Evolutionary conservation across 2,329 filamentous ascomycete species (phyloP).

Genomic region (Fusarium guadeloupense): DNA sequence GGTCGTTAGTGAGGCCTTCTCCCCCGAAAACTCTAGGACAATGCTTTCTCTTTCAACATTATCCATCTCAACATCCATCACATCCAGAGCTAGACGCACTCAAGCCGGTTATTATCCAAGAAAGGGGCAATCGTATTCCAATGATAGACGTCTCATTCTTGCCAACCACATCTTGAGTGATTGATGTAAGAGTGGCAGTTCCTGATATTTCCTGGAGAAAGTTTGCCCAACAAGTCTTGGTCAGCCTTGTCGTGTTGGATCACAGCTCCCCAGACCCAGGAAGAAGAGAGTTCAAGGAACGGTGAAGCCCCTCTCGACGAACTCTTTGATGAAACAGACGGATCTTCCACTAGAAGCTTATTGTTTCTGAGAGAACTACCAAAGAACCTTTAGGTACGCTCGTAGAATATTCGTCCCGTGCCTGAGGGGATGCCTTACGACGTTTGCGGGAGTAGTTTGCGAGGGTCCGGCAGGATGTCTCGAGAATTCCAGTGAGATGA

Average conservation of each 20-base stretch:
- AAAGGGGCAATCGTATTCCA: neutral
- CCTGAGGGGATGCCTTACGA: slow-evolving; percentile 1
- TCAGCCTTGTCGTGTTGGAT: neutral
- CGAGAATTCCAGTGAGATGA: slow-evolving; percentile 14
- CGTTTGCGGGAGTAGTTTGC: neutral
- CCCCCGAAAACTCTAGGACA: too few species aligned
- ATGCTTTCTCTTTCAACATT: too few species aligned
- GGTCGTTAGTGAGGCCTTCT: too few species aligned
- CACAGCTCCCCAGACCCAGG: neutral
- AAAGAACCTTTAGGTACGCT: neutral
- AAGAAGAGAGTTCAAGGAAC: neutral
- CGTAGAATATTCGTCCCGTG: slow-evolving; percentile 6
- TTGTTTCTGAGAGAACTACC: neutral
- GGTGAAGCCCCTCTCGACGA: neutral
- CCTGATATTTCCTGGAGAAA: neutral
- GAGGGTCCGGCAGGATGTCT: neutral
- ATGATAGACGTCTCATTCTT: neutral
- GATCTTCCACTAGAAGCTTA: slow-evolving; percentile 5
- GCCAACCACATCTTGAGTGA: neutral
- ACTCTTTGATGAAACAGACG: too few species aligned
- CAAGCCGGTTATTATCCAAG: too few species aligned
- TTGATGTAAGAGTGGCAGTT: neutral
- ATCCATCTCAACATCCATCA: too few species aligned
- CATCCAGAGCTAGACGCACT: too few species aligned
- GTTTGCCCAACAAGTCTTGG: neutral